Base-by-base conservation (phyloP, 2,329 filamentous ascomycete species). In the Aspergillus tamarii region DNA sequence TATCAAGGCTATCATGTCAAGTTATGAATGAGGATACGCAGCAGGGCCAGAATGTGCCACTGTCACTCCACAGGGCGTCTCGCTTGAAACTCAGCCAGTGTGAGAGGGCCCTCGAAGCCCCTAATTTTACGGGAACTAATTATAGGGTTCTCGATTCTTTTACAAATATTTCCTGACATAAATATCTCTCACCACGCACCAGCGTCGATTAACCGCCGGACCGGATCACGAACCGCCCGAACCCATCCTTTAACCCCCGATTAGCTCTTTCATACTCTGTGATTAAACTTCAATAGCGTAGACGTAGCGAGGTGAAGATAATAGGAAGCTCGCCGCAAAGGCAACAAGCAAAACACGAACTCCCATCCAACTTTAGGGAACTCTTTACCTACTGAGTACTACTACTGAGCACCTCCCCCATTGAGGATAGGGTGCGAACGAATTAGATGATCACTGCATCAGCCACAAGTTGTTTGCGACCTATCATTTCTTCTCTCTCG, bases 81-180 rank as follows among this genome's bases (percentile, higher is more conserved):
- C 52, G 52, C 52, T 41, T 55, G 48, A 52, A 52, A 52, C 48
- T n/a, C 48, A 52, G 16, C 48, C 48, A 52, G 28, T 52, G 10
- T 52, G 48, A 30, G 48, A 32, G 19, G 26, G 8, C 12, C 26
- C 12, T 16, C 16, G 16, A 30, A n/a, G 48, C 48, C 48, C 34
- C 19, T 32, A 52, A 52, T 52, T 52, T 52, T 19, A 52, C 28
- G 8, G 16, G 19, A 41, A 21, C 52, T 55, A 55, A 55, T 55
- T 34, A 55, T 55, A 55, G 52, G 52, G 52, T 52, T 52, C 28
- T 32, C 16, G 16, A n/a, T 32, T n/a, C 28, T 52, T 52, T 52
- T 28, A 30, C 28, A 12, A 52, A 32, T 32, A 26, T 26, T 30
- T 19, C 16, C 28, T 50, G 23, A 4, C 45, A 28, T 48, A 12